These are phyloP conservation scores for Amaranthus cruentus DNA, from an alignment of 148 eudicot species.

Conservation along the genomic window DNA sequence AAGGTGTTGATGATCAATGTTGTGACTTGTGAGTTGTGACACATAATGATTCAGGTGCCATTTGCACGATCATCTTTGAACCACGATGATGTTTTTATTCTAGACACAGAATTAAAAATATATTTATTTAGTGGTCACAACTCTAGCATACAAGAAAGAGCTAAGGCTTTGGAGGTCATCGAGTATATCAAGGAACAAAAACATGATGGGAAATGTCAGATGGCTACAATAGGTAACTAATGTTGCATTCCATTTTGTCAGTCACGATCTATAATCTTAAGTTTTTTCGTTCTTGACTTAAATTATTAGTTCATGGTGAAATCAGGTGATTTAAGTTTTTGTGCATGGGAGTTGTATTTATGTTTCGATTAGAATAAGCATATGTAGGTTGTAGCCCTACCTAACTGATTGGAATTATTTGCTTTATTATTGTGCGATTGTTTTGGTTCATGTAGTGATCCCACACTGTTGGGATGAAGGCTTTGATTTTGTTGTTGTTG, in stretches of 20 bases:
- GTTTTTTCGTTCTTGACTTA: not conserved
- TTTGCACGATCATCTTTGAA: constrained; percentile 71
- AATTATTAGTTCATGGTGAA: not conserved
- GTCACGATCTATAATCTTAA: not conserved
- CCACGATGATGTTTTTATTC: constrained; percentile 65
- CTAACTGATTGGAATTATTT: not conserved
- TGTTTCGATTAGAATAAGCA: not conserved
- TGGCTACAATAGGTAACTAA: constrained; percentile 55
- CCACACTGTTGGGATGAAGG: too few relatives aligned
- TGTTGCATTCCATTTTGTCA: not conserved
- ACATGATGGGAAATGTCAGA: constrained; percentile 62
- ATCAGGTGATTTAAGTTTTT: not conserved
- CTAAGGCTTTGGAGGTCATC: constrained; percentile 82
- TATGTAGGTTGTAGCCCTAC: not conserved
- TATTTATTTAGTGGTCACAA: constrained; percentile 75
- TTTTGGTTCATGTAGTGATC: too few relatives aligned
- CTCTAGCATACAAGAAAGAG: constrained; percentile 67
- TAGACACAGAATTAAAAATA: constrained; percentile 67
- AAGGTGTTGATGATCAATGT: not conserved
- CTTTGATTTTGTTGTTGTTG: too few relatives aligned
- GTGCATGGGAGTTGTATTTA: not conserved
- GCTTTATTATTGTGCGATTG: not conserved
- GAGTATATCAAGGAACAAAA: constrained; percentile 72
- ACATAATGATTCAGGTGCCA: constrained; percentile 44
- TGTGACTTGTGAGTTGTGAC: constrained; percentile 11